These are phyloP conservation scores for Acanthamoeba royreba DNA, from an alignment of 208 protist species.

Conservation along the genomic window DNA sequence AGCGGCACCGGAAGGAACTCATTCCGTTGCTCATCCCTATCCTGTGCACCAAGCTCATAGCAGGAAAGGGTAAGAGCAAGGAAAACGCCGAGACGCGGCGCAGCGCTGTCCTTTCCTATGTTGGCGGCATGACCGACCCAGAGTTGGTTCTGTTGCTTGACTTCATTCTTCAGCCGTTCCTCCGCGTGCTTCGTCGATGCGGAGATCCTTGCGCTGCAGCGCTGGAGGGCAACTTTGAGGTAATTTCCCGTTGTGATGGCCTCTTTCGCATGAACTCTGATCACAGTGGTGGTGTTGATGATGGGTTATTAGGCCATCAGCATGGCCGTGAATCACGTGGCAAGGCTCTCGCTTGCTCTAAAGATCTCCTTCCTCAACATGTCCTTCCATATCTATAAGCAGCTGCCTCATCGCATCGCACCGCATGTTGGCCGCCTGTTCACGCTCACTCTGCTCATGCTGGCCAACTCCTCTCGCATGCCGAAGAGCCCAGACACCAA, in stretches of 20 bases:
- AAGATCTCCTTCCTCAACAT: constrained; percentile 15
- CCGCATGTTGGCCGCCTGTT: neutral
- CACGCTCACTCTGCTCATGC: constrained; percentile 13
- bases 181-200: neutral
- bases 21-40: constrained; percentile 42
- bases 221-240: neutral
- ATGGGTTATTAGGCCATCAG: neutral
- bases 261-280: neutral
- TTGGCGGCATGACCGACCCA: neutral
- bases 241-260: neutral
- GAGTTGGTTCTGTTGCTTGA: constrained; percentile 23
- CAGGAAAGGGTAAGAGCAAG: constrained; percentile 32
- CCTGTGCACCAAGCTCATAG: constrained; percentile 32
- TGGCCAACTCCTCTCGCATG: neutral
- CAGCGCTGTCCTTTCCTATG: constrained; percentile 14
- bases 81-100: constrained; percentile 16
- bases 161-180: constrained; percentile 38
- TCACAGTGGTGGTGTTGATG: neutral
- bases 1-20: neutral
- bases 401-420: constrained; percentile 32
- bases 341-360: neutral
- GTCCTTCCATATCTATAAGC: constrained; percentile 2
- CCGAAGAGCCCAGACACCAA: neutral
- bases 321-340: neutral
- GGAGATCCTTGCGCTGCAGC: neutral